Conservation (phyloP, 495 filamentous ascomycete species). For the Aspergillus heteromorphus region DNA sequence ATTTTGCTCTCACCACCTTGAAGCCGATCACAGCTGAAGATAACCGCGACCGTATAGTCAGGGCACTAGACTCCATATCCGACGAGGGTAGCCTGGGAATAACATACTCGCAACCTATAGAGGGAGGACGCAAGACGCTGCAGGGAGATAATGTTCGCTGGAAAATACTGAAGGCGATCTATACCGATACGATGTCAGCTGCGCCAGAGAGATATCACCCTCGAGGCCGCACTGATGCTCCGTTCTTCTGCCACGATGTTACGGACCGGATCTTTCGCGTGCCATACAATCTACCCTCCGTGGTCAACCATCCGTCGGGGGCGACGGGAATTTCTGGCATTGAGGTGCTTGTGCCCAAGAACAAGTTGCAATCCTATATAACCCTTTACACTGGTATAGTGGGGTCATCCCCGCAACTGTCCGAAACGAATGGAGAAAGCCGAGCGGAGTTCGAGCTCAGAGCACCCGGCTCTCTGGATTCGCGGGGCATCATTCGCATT, state of each 20-base stretch:
- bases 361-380: background rate
- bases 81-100: slow-evolving; percentile 1
- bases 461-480: background rate
- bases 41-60: background rate
- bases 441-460: background rate
- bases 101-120: slow-evolving; percentile 3
- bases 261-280: slow-evolving; percentile 6
- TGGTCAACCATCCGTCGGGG: slow-evolving; percentile 7
- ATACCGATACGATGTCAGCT: background rate
- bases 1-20: slow-evolving; percentile 7
- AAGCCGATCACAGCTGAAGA: slow-evolving; percentile 5
- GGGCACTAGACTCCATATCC: background rate
- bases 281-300: background rate
- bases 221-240: slow-evolving; percentile 8
- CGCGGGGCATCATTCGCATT: slow-evolving; percentile 1
- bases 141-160: slow-evolving; percentile 5
- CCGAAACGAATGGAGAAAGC: background rate
- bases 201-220: slow-evolving; percentile 5
- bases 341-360: slow-evolving; percentile 8
- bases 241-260: slow-evolving; percentile 13
- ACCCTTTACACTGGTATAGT: slow-evolving; percentile 5
- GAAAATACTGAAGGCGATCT: slow-evolving; percentile 8
- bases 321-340: slow-evolving; percentile 6
- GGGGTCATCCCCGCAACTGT: background rate
- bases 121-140: slow-evolving; percentile 6